Base-by-base conservation (phyloP, 164 flowering plant species). In the Magnolia kwangsiensis region DNA sequence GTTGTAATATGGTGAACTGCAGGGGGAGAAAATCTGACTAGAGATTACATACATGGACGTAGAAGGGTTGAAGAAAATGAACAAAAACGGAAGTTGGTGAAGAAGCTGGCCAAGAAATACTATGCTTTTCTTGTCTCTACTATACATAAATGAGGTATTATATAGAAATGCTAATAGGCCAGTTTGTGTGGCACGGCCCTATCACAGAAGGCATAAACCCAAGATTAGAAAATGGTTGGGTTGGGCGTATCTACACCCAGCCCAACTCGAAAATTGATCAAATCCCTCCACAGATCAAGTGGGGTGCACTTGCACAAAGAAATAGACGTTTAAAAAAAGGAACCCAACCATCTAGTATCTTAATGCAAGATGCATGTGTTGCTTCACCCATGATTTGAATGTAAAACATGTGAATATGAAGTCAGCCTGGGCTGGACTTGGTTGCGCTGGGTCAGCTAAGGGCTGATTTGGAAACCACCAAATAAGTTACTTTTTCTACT, bases 251-350 rank as follows among this genome's bases (percentile, higher is more conserved):
- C 81, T 87, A 3, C 91, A 89, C 79, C 72, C 84, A 0, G 87
- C 88, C 68, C 86, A 84, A 49, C 87, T 81, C 29, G 89, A 77
- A 91, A 91, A 0, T 88, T 82, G 24, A 86, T 91, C 13, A 91
- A 91, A 86, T 89, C 88, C 75, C 92, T 83, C 91, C 88, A 7
- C 89, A 87, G 27, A 89, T 90, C 82, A 89, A 89, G 95, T 92
- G 95, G 66, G 90, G 6, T 5, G 7, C 45, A 37, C 45, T 3
- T 37, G 7, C 45, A 37, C 45, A 37, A 37, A 37, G 6, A 37
- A 37, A 37, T 37, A 37, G 45, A 37, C 7, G 45, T 37, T 37
- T 37, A 37, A 37, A 37, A 37, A 37, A 37, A 37, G 4, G 45
- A 37, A 37, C 6, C 45, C 45, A 37, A 37, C 45, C 0, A 37